Conservation (phyloP, 2,329 filamentous ascomycete genomes). For the Venturia effusa region DNA sequence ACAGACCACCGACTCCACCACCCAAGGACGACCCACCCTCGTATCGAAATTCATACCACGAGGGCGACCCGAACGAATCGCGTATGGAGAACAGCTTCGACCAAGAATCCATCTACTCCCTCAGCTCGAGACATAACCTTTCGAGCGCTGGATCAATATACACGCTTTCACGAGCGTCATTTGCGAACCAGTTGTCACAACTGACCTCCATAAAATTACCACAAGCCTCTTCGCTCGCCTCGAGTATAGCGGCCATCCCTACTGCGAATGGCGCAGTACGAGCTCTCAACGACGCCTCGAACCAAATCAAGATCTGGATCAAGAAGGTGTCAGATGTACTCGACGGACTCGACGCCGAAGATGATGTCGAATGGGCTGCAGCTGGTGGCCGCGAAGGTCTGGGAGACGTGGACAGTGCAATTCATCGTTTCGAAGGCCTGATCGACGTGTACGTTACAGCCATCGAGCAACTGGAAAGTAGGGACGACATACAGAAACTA, state of each 20-base stretch:
- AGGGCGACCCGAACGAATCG: neutral
- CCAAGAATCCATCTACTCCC: slow-evolving; percentile 37
- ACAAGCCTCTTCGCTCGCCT: slow-evolving; percentile 71
- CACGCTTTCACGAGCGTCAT: slow-evolving; percentile 82
- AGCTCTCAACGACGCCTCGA: slow-evolving; percentile 74
- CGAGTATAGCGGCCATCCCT: slow-evolving; percentile 72
- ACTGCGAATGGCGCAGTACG: slow-evolving; percentile 75
- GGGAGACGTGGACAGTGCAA: slow-evolving; percentile 56
- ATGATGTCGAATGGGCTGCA: slow-evolving; percentile 93
- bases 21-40: slow-evolving; percentile 35
- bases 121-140: slow-evolving; percentile 48
- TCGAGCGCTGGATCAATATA: slow-evolving; percentile 77
- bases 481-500: slow-evolving; percentile 63
- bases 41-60: slow-evolving; percentile 10
- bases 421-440: slow-evolving; percentile 73
- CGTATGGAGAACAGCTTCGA: neutral
- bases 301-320: slow-evolving; percentile 92
- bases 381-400: slow-evolving; percentile 77
- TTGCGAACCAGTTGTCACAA: slow-evolving; percentile 85
- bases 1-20: slow-evolving; percentile 32
- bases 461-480: slow-evolving; percentile 81
- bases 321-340: slow-evolving; percentile 84
- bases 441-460: slow-evolving; percentile 87
- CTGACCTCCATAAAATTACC: slow-evolving; percentile 84
- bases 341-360: slow-evolving; percentile 79